These are phyloP conservation scores for Dryas octopetala DNA, from an alignment of 306 rosid species.

Conservation along the genomic window DNA sequence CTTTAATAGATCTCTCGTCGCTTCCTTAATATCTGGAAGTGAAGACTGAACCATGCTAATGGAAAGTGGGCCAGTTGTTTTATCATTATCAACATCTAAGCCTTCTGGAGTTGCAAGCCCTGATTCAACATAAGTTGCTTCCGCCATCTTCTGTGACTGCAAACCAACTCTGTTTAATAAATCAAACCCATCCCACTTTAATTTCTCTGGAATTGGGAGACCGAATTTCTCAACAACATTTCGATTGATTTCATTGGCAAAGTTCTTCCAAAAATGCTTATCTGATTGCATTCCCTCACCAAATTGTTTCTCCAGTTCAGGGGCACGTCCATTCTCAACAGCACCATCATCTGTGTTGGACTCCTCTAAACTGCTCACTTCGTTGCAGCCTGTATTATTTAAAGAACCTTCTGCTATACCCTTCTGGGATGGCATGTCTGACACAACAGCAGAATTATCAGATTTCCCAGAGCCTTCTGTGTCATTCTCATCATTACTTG, in stretches of 20 bases:
- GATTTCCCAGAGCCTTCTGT: conserved; percentile 28
- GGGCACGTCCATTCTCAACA: conserved; percentile 38
- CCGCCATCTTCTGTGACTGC: conserved; percentile 75
- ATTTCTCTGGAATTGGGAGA: conserved; percentile 61
- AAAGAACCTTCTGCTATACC: conserved; percentile 34
- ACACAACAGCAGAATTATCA: conserved; percentile 29
- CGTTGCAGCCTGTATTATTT: conserved; percentile 21
- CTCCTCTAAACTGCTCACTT: conserved; percentile 37
- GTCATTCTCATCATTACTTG: conserved; percentile 30
- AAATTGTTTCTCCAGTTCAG: conserved; percentile 33
- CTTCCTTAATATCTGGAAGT: conserved; percentile 76
- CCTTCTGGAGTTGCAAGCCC: conserved; percentile 83
- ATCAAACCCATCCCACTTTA: conserved; percentile 92
- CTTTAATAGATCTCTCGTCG: conserved; percentile 61
- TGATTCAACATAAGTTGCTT: conserved; percentile 66
- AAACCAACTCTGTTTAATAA: conserved; percentile 69
- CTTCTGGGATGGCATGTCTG: conserved; percentile 35
- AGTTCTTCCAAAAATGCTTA: conserved; percentile 72
- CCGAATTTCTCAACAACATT: conserved; percentile 77
- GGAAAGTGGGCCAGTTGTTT: conserved; percentile 44
- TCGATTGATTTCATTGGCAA: conserved; percentile 65
- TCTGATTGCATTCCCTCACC: conserved; percentile 49
- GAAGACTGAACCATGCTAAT: conserved; percentile 57
- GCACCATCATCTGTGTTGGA: conserved; percentile 27
- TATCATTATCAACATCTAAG: conserved; percentile 34